Percentiles rank a stretch among this genome's conserved stretches.
These are phyloP conservation scores for Mycosarcoma mackinlayi DNA, from an alignment of 1,284 basidiomycete genomes.

Conservation along the genomic window DNA sequence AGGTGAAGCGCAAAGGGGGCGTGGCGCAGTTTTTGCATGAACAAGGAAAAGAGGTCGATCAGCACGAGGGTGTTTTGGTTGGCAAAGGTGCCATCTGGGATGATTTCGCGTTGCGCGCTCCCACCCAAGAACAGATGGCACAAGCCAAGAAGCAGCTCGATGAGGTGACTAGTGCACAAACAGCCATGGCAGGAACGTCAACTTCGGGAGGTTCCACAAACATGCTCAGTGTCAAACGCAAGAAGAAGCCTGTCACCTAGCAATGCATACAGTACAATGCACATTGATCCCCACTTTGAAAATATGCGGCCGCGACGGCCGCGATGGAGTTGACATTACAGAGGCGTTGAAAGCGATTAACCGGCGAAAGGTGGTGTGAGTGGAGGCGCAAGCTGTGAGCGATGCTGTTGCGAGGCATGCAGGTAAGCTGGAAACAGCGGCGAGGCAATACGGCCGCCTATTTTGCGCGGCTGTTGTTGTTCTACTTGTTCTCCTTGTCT, in stretches of 20 bases:
- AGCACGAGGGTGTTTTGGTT: slow-evolving; percentile 5
- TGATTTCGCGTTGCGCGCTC: slow-evolving; percentile 30
- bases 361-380: not conserved
- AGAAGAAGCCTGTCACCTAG: slow-evolving; percentile 36
- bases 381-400: not conserved
- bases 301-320: too few relatives aligned
- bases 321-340: too few relatives aligned
- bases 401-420: slow-evolving; percentile 24
- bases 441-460: slow-evolving; percentile 30
- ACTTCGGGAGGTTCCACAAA: slow-evolving; percentile 3
- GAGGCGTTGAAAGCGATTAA: not conserved
- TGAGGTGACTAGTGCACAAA: not conserved
- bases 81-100: slow-evolving; percentile 43
- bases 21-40: slow-evolving; percentile 6
- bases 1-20: slow-evolving; percentile 54
- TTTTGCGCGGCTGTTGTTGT: not conserved
- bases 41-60: not conserved
- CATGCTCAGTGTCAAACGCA: slow-evolving; percentile 48
- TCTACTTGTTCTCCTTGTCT: not conserved
- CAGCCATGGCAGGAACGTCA: not conserved
- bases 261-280: not conserved
- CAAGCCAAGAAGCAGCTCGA: slow-evolving; percentile 20
- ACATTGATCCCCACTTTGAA: too few relatives aligned
- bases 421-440: slow-evolving; percentile 46
- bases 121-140: slow-evolving; percentile 21